Evolutionary conservation across 345 rosid genomes (phyloP).

Genomic region (Aquilaria yunnanensis): DNA sequence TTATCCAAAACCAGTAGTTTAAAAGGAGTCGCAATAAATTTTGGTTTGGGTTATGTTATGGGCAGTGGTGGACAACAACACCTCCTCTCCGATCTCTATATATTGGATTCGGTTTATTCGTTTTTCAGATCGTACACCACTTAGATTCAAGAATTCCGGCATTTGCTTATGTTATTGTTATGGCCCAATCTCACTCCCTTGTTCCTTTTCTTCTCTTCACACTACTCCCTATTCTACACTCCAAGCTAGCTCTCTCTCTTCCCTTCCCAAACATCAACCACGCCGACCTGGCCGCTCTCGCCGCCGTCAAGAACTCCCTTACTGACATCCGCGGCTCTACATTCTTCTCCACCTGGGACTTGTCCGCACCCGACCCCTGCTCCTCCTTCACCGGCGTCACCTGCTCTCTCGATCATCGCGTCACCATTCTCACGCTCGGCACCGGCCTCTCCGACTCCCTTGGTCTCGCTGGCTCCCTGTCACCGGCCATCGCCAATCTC

Average conservation of each 20-base stretch:
- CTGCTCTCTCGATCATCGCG: conserved; percentile 32
- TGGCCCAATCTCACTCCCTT: background rate
- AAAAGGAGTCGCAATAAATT: too few species aligned
- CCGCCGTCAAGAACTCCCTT: conserved; percentile 36
- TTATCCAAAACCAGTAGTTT: too few species aligned
- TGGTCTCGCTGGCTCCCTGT: conserved; percentile 71
- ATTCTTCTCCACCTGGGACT: conserved; percentile 60
- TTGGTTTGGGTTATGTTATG: too few species aligned
- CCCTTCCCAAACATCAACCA: conserved; percentile 5
- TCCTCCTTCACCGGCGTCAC: conserved; percentile 51
- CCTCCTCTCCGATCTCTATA: too few species aligned
- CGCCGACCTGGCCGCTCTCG: conserved; percentile 36
- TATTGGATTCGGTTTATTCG: too few species aligned
- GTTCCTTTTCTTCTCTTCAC: conserved; percentile 6
- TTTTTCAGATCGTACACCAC: too few species aligned
- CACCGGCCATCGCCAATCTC: conserved; percentile 54
- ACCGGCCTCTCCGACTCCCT: conserved; percentile 37
- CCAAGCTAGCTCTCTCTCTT: background rate
- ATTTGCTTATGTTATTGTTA: too few species aligned
- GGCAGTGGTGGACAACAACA: too few species aligned
- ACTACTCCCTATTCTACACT: background rate
- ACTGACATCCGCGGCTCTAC: conserved; percentile 46
- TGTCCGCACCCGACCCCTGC: conserved; percentile 45
- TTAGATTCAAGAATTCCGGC: too few species aligned
- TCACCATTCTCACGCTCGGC: conserved; percentile 44